Conservation (phyloP, 495 filamentous ascomycete species). For the Aspergillus cristatus region DNA sequence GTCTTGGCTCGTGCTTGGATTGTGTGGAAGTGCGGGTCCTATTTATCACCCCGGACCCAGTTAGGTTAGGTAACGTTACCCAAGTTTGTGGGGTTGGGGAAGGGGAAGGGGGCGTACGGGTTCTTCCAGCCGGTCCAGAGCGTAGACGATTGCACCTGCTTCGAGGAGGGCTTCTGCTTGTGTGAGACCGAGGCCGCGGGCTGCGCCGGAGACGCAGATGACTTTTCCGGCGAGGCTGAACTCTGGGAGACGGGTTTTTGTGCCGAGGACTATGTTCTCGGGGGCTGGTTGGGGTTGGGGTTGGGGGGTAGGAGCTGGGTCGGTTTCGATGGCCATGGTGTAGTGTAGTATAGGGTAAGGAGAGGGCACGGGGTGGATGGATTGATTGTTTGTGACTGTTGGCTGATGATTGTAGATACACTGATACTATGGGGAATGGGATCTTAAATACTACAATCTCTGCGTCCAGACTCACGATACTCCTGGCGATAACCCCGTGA, state of each 20-base stretch:
- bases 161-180: constrained; percentile 75
- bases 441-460: too few relatives aligned
- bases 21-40: constrained; percentile 49
- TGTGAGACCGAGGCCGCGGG: constrained; percentile 66
- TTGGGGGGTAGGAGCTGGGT: too few relatives aligned
- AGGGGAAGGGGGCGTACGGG: constrained; percentile 27
- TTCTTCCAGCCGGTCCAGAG: constrained; percentile 37
- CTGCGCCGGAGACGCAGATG: constrained; percentile 69
- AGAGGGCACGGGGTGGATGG: too few relatives aligned
- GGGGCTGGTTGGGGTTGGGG: constrained; percentile 4
- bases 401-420: too few relatives aligned
- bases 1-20: constrained; percentile 55
- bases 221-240: constrained; percentile 74
- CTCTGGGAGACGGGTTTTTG: constrained; percentile 52
- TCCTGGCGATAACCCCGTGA: too few relatives aligned
- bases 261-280: constrained; percentile 25
- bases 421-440: too few relatives aligned
- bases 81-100: background rate
- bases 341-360: too few relatives aligned
- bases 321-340: too few relatives aligned
- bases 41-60: constrained; percentile 5
- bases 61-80: constrained; percentile 1
- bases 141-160: constrained; percentile 58
- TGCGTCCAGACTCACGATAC: too few relatives aligned
- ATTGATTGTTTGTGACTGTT: too few relatives aligned